These are phyloP conservation scores for Apiotrichum domesticum DNA, from an alignment of 1,284 basidiomycete species.

Conservation along the genomic window DNA sequence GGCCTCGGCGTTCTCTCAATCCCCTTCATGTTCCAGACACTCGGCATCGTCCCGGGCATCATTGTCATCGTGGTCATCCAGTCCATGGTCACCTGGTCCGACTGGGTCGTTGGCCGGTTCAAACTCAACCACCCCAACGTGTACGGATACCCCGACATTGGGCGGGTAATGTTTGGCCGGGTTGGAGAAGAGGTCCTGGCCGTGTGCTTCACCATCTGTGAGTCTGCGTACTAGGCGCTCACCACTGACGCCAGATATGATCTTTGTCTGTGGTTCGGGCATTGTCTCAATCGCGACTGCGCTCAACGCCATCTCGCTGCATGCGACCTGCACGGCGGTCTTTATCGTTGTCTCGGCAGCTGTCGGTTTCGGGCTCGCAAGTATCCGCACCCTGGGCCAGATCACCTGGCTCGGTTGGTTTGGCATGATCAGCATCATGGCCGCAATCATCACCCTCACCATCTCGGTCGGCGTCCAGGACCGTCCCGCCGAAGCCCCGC, in stretches of 20 bases:
- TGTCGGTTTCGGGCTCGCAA: constrained; percentile 23
- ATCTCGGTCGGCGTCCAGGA: constrained; percentile 38
- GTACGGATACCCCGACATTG: constrained; percentile 22
- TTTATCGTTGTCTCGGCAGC: constrained; percentile 28
- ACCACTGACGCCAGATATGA: neutral
- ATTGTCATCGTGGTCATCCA: constrained; percentile 25
- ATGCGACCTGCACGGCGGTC: constrained; percentile 33
- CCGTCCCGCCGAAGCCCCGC: constrained; percentile 35
- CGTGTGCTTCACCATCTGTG: constrained; percentile 3
- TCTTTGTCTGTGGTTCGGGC: constrained; percentile 2
- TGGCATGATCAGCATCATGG: constrained; percentile 26
- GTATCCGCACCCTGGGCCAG: constrained; percentile 29
- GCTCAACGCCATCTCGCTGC: constrained; percentile 11
- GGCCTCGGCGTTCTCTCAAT: constrained; percentile 30
- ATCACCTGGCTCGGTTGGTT: constrained; percentile 38
- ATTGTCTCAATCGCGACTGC: constrained; percentile 3
- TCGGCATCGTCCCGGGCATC: constrained; percentile 29
- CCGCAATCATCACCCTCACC: constrained; percentile 33
- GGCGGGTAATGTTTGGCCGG: constrained; percentile 16
- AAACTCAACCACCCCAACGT: constrained; percentile 18
- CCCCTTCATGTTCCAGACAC: constrained; percentile 25
- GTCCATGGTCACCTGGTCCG: constrained; percentile 19
- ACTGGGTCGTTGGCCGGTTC: neutral
- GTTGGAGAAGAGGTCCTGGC: constrained; percentile 22
- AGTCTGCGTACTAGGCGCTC: neutral